Conservation (phyloP, 495 filamentous ascomycete genomes). For the Daldinia childiae region DNA sequence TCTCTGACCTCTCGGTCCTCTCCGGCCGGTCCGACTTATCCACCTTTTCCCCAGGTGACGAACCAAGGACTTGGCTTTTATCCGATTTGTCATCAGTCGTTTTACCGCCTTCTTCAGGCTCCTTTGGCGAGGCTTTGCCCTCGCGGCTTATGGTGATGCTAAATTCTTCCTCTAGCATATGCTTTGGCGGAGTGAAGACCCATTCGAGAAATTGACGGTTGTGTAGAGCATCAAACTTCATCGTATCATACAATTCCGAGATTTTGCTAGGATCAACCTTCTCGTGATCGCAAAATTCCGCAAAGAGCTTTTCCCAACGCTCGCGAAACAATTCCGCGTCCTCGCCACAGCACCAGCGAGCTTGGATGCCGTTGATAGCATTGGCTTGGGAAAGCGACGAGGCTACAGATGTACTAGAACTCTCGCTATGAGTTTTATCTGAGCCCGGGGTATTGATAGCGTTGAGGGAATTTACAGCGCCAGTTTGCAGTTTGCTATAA, state of each 20-base stretch:
- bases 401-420: slow-evolving; percentile 51
- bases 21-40: slow-evolving; percentile 46
- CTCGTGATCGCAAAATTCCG: slow-evolving; percentile 93
- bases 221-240: slow-evolving; percentile 98
- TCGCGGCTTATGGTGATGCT: slow-evolving; percentile 53
- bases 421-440: slow-evolving; percentile 52
- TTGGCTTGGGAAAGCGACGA: slow-evolving; percentile 65
- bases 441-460: slow-evolving; percentile 58
- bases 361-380: slow-evolving; percentile 74
- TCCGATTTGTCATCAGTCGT: slow-evolving; percentile 49
- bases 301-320: slow-evolving; percentile 98
- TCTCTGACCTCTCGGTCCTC: slow-evolving; percentile 41
- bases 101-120: slow-evolving; percentile 46
- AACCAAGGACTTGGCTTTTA: slow-evolving; percentile 40
- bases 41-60: slow-evolving; percentile 33
- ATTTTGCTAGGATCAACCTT: slow-evolving; percentile 99
- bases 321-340: slow-evolving; percentile 95
- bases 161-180: slow-evolving; percentile 71
- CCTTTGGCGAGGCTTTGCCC: slow-evolving; percentile 46
- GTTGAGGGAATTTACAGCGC: slow-evolving; percentile 66
- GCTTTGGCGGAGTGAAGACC: slow-evolving; percentile 87
- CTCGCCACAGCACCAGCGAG: slow-evolving; percentile 96
- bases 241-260: slow-evolving; percentile 96
- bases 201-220: slow-evolving; percentile 98
- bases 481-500: slow-evolving; percentile 76